phyloP scores from a whole-genome alignment of 1,139 yeast genomes.

The Yamadazyma sp. region DNA sequence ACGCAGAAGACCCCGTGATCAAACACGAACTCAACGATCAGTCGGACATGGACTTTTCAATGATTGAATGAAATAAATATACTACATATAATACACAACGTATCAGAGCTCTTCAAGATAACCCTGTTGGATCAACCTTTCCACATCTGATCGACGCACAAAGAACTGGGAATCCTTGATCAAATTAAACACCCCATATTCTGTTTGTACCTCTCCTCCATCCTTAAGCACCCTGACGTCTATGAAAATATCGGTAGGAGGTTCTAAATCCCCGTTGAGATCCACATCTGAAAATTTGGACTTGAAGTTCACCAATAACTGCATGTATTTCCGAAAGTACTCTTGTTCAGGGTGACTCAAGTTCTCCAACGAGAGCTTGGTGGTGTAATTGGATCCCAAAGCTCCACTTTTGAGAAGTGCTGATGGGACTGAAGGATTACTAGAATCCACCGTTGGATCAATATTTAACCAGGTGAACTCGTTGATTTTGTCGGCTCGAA shows the following conservation, averaged over 20 bases:
- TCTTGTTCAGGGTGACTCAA: conserved; percentile 80
- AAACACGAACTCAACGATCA: conserved; percentile 1
- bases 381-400: conserved; percentile 26
- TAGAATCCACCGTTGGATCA: conserved; percentile 31
- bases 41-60: conserved; percentile 2
- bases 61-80: conserved; percentile 1
- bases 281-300: conserved; percentile 85
- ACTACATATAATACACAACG: conserved; percentile 2
- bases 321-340: conserved; percentile 69
- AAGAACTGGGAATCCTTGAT: conserved; percentile 96
- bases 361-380: conserved; percentile 43
- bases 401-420: conserved; percentile 9
- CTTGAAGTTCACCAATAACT: conserved; percentile 71
- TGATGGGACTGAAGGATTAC: conserved; percentile 6
- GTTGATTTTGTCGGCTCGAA: conserved; percentile 67
- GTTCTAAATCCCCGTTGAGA: conserved; percentile 80
- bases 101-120: conserved; percentile 60
- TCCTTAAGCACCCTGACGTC: conserved; percentile 92
- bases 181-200: conserved; percentile 91
- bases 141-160: conserved; percentile 92
- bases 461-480: conserved; percentile 68
- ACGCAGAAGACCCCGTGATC: background rate
- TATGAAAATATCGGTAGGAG: conserved; percentile 87
- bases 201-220: conserved; percentile 97
- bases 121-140: conserved; percentile 91